Evolutionary conservation across 352 stramenopile species (phyloP), one percentile per base, ranked within the genome.

Genomic region (Globisporangium canariense): DNA sequence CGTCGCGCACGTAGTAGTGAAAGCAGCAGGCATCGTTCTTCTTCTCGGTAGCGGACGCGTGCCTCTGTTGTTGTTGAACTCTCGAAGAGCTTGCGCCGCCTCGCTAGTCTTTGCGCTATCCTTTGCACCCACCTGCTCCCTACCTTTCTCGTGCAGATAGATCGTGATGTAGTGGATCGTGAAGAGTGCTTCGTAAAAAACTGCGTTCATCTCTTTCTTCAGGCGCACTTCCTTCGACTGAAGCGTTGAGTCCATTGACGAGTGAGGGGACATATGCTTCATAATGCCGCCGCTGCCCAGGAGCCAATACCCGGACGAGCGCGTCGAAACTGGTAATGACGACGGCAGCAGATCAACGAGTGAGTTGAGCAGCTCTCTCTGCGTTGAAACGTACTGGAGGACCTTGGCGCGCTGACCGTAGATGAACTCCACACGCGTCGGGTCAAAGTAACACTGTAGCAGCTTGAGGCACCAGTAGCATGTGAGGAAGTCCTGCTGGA

Each of bases 401-500:
- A 79, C 78, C 52, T 81, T 88, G 6, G 76, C 66, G 13, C 83
- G 79, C 46, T 88, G 71, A 11, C 73, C 60, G 9, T 77, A 72
- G 52, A 67, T 58, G 47, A 68, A 59, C 34, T 71, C 64, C 52
- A 71, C 22, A 40, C 73, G 57, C 52, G 64, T 25, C 22, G 73
- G 66, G n/a, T 79, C 79, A 60, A 92, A 85, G 62, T 88, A 83
- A 47, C 76, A 77, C 59, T 92, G 81, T 9, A 92, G 53, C 10
- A 90, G 63, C 45, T 82, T 73, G 20, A 92, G 66, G 18, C 80
- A 85, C 83, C 83, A 92, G 59, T 90, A 92, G 40, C 71, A 79
- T 7, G 68, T 79, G 45, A 92, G 69, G 38, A 80, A 75, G 40
- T 92, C 77, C 56, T 83, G 77, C 32, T 84, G 77, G 5, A 77